Percentiles rank a stretch among this genome's conserved stretches.
These are phyloP conservation scores for Linnemannia elongata DNA, from an alignment of 192 early-diverging fungal species.

Conservation along the genomic window DNA sequence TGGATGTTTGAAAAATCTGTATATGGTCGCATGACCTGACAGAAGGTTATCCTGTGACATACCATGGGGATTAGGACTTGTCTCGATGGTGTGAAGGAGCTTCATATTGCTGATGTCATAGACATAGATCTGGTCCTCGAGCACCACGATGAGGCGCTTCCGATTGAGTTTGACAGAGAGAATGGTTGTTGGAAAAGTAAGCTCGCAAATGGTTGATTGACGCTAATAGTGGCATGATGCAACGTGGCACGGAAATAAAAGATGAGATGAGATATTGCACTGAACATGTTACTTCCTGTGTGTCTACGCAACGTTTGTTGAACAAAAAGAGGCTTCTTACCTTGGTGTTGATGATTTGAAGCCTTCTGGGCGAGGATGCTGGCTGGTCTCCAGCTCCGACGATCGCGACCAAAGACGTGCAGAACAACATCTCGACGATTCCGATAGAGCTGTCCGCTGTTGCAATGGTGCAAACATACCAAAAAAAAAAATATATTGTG, in stretches of 20 bases:
- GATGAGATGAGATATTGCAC: background rate
- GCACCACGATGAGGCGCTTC: slow-evolving; percentile 90
- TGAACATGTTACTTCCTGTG: background rate
- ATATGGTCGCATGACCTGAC: background rate
- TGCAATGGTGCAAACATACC: background rate
- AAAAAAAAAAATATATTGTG: background rate
- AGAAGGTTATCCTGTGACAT: slow-evolving; percentile 14
- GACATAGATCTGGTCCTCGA: slow-evolving; percentile 96
- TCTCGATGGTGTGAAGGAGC: slow-evolving; percentile 95
- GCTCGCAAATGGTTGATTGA: slow-evolving; percentile 97
- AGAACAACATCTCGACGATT: slow-evolving; percentile 98
- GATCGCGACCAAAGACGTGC: slow-evolving; percentile 95
- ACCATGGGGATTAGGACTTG: slow-evolving; percentile 92
- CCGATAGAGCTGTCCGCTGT: slow-evolving; percentile 90
- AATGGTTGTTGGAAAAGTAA: slow-evolving; percentile 93
- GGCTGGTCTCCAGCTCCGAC: slow-evolving; percentile 95
- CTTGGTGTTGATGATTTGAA: slow-evolving; percentile 98
- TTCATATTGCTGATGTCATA: slow-evolving; percentile 99
- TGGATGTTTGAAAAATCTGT: background rate
- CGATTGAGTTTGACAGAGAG: slow-evolving; percentile 97
- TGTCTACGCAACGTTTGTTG: background rate
- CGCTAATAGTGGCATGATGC: slow-evolving; percentile 64
- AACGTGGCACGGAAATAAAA: slow-evolving; percentile 7
- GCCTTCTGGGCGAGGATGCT: slow-evolving; percentile 84
- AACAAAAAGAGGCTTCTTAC: slow-evolving; percentile 58